These are phyloP conservation scores for Hygrophorus pudorinus DNA, from an alignment of 768 basidiomycete genomes.

Conservation along the genomic window DNA sequence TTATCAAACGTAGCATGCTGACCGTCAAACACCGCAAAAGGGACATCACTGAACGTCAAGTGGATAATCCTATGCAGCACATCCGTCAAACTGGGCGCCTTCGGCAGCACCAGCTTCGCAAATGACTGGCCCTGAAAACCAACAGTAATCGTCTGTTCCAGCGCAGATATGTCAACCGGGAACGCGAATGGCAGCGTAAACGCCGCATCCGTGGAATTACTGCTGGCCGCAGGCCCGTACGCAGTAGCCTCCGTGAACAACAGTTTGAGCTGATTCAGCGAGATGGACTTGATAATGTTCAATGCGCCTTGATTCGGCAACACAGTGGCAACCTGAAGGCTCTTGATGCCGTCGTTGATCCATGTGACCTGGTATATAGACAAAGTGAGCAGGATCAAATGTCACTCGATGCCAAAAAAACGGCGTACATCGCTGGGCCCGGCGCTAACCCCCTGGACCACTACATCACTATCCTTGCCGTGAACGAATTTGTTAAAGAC, in stretches of 20 bases:
- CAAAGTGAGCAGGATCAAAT: conserved; percentile 4
- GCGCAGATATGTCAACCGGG: conserved; percentile 53
- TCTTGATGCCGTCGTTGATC: conserved; percentile 64
- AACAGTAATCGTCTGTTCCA: conserved; percentile 50
- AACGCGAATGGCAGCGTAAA: conserved; percentile 65
- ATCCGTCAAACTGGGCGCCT: conserved; percentile 47
- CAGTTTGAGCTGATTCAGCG: conserved; percentile 47
- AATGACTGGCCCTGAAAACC: conserved; percentile 43
- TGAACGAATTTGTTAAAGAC: conserved; percentile 69
- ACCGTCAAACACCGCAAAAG: conserved; percentile 44
- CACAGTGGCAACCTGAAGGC: conserved; percentile 44
- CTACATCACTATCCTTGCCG: conserved; percentile 49
- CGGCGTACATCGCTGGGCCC: conserved; percentile 43
- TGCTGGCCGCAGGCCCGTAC: conserved; percentile 49
- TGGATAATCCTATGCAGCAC: conserved; percentile 52
- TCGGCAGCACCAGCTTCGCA: conserved; percentile 51
- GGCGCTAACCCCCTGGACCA: conserved; percentile 49
- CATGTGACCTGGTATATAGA: conserved; percentile 52
- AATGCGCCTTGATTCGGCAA: conserved; percentile 56
- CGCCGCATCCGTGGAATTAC: conserved; percentile 46
- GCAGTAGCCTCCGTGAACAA: conserved; percentile 48
- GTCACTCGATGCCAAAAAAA: neutral
- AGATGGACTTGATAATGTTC: conserved; percentile 54
- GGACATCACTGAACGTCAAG: conserved; percentile 47
- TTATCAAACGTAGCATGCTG: conserved; percentile 43